Conservation (phyloP, 257 asterid genomes). For the Solanum sejunctum region DNA sequence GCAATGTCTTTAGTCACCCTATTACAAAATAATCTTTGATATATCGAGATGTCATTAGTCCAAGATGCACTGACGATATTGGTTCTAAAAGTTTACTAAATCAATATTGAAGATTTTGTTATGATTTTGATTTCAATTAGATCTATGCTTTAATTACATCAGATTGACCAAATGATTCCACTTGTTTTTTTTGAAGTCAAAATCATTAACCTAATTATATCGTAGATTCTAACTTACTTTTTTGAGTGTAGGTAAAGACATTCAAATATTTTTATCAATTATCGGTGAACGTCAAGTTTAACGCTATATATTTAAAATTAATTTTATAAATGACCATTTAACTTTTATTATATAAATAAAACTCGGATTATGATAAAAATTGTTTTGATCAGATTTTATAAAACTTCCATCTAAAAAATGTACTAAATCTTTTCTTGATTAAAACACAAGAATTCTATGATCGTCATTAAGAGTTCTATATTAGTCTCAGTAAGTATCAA, state of each 20-base stretch:
- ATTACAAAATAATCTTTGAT: too few relatives aligned
- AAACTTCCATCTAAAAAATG: too few relatives aligned
- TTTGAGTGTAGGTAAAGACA: neutral
- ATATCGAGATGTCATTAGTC: accelerated
- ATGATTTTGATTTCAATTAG: neutral
- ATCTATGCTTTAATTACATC: neutral
- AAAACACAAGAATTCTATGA: too few relatives aligned
- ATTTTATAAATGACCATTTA: too few relatives aligned
- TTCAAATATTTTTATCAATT: neutral
- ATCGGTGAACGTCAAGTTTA: neutral
- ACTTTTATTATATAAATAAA: too few relatives aligned
- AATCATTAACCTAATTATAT: neutral
- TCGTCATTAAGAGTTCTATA: too few relatives aligned
- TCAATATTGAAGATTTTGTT: neutral
- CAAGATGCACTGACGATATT: neutral
- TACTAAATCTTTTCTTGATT: too few relatives aligned
- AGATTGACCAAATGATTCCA: too few relatives aligned
- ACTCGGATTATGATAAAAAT: too few relatives aligned
- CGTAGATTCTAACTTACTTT: neutral
- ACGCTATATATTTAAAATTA: neutral
- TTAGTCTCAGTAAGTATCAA: too few relatives aligned
- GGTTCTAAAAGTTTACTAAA: neutral
- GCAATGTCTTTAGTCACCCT: neutral
- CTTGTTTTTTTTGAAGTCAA: neutral
- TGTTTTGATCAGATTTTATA: too few relatives aligned